These are phyloP conservation scores for Rhizopogon vinicolor DNA, from an alignment of 768 basidiomycete genomes.

Conservation along the genomic window DNA sequence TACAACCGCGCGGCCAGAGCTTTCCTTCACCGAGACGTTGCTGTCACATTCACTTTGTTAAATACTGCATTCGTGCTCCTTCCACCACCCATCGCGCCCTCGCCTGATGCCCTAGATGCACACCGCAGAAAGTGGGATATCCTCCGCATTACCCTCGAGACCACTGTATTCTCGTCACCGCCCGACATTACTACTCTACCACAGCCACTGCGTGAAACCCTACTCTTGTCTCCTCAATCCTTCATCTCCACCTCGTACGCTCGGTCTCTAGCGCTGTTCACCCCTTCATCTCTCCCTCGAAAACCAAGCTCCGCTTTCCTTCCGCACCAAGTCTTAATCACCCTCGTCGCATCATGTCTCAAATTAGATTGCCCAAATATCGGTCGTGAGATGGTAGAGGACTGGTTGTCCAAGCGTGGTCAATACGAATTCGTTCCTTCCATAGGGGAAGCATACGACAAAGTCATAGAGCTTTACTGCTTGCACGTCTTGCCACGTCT, in stretches of 20 bases:
- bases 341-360: slow-evolving; percentile 65
- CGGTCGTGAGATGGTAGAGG: slow-evolving; percentile 65
- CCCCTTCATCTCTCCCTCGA: slow-evolving; percentile 38
- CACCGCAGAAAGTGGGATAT: slow-evolving; percentile 83
- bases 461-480: slow-evolving; percentile 73
- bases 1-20: slow-evolving; percentile 77
- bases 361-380: slow-evolving; percentile 59
- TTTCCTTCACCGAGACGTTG: slow-evolving; percentile 69
- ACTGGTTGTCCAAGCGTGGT: slow-evolving; percentile 67
- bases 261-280: slow-evolving; percentile 67
- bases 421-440: slow-evolving; percentile 26
- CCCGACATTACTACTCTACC: slow-evolving; percentile 43
- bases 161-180: slow-evolving; percentile 59
- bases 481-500: slow-evolving; percentile 68
- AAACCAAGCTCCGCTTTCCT: slow-evolving; percentile 50
- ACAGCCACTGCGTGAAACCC: slow-evolving; percentile 42
- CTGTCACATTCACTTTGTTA: slow-evolving; percentile 61
- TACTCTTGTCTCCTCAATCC: slow-evolving; percentile 54
- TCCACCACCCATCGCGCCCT: slow-evolving; percentile 30
- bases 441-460: slow-evolving; percentile 58
- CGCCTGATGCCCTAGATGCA: slow-evolving; percentile 38
- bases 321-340: slow-evolving; percentile 65
- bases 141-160: slow-evolving; percentile 78
- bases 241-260: slow-evolving; percentile 52
- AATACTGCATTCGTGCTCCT: slow-evolving; percentile 66